Base-by-base conservation (phyloP, 2,329 filamentous ascomycete species). In the Clathrospora elynae region DNA sequence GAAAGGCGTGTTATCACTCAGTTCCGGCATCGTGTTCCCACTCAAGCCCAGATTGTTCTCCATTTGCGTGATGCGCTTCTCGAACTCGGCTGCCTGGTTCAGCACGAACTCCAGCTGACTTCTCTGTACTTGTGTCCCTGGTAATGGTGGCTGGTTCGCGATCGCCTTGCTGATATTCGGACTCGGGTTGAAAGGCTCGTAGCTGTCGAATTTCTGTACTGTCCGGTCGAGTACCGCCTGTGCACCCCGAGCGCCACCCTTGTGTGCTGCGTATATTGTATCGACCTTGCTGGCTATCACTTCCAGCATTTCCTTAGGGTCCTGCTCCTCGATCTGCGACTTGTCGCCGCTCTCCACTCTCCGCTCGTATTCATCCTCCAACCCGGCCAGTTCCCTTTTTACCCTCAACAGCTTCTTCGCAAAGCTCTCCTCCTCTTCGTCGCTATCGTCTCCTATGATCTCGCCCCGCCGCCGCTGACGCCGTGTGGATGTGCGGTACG, bases 41-140 rank as follows among this genome's bases (percentile, higher is more conserved):
- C 84, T 86, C 34, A 96, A 80, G 7, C 93, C 93, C 18, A 99
- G 80, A 1, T 85, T 81, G 55, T 84, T 84, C 73, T 99, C 93
- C 33, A 99, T 76, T 19, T 87, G 75, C 2, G 86, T 75, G 13
- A 99, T 81, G 4, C 93, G 83, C 19, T 82, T 80, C 65, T 97
- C 92, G 61, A 99, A 96, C 51, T 93, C 87, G 16, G 91, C 88
- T 5, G 89, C 86, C 68, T 90, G 88, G 22, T 85, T 83, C 23
- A 96, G 77, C 17, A 86, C 82, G 61, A 89, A 86, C 7, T 73
- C 67, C 13, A 71, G 48, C 22, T 70, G 66, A 9, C 42, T 55
- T 36, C 37, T 57, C 46, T 67, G 66, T 8, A 67, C 49, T 30
- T 68, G 67, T 13, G 56, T 57, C 2, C 65, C 66, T 5, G 64